phyloP scores from a whole-genome alignment of 2,329 filamentous ascomycete species.

The Alternaria sp. region DNA sequence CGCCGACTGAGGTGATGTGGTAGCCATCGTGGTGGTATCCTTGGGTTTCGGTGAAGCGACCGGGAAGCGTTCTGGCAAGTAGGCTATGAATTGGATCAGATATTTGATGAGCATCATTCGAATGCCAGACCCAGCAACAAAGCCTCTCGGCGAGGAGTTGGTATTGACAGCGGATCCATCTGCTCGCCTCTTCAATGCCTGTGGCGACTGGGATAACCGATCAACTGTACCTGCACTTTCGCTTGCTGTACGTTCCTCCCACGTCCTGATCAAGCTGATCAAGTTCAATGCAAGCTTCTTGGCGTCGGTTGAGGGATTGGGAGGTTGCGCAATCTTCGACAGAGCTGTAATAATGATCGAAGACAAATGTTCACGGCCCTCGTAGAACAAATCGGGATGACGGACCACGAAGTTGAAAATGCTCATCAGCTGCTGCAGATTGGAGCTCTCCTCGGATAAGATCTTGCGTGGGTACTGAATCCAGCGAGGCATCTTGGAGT shows the following conservation, averaged over 20 bases:
- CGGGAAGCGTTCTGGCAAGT: constrained; percentile 84
- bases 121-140: constrained; percentile 61
- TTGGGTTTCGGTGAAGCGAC: constrained; percentile 62
- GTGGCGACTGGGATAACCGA: constrained; percentile 72
- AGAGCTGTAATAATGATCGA: constrained; percentile 88
- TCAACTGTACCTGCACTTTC: constrained; percentile 56
- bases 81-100: constrained; percentile 92
- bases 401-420: constrained; percentile 97
- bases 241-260: constrained; percentile 85
- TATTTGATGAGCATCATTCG: constrained; percentile 91
- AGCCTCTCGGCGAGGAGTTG: constrained; percentile 59
- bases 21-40: constrained; percentile 42
- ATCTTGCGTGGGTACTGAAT: constrained; percentile 90
- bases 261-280: constrained; percentile 89
- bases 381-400: constrained; percentile 93
- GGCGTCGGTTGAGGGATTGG: constrained; percentile 87
- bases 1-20: constrained; percentile 62
- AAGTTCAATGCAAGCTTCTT: constrained; percentile 91
- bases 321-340: constrained; percentile 83
- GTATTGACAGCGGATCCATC: constrained; percentile 68
- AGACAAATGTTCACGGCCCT: constrained; percentile 90
- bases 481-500: constrained; percentile 84
- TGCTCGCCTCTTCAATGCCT: constrained; percentile 75
- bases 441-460: constrained; percentile 91
- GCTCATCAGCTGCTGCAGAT: constrained; percentile 93